These are phyloP conservation scores for Auxenochlorella pyrenoidosa DNA, from an alignment of 139 green algal genomes.

Conservation along the genomic window DNA sequence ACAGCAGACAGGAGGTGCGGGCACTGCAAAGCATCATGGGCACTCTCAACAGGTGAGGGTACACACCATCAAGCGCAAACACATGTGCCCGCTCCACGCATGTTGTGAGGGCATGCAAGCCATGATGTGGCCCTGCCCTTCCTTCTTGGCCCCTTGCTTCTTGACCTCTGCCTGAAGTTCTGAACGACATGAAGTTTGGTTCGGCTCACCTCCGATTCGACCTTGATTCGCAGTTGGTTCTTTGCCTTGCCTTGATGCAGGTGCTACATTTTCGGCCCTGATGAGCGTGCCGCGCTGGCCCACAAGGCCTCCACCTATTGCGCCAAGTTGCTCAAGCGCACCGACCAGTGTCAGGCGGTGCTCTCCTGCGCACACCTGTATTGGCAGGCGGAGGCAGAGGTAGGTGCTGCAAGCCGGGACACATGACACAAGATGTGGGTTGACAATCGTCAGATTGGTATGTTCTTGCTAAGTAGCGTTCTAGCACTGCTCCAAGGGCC, in stretches of 20 bases:
- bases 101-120: too few relatives aligned
- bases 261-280: constrained; percentile 78
- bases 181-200: background rate
- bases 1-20: constrained; percentile 77
- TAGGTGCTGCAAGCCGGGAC: background rate
- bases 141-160: too few relatives aligned
- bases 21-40: constrained; percentile 89
- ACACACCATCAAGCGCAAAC: too few relatives aligned
- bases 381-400: constrained; percentile 69
- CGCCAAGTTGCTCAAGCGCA: constrained; percentile 85
- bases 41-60: constrained; percentile 69
- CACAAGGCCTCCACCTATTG: constrained; percentile 87
- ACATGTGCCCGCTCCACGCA: too few relatives aligned
- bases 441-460: too few relatives aligned
- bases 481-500: too few relatives aligned
- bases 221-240: too few relatives aligned
- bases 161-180: too few relatives aligned
- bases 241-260: too few relatives aligned
- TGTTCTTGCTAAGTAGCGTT: too few relatives aligned
- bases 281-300: constrained; percentile 83
- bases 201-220: background rate
- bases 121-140: too few relatives aligned
- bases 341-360: constrained; percentile 91
- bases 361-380: constrained; percentile 84
- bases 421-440: too few relatives aligned